A percentile compares a stretch with the other conserved stretches of the same genome.
phyloP scores from a whole-genome alignment of 176 grass and related monocot species.

The Triticum monococcum region DNA sequence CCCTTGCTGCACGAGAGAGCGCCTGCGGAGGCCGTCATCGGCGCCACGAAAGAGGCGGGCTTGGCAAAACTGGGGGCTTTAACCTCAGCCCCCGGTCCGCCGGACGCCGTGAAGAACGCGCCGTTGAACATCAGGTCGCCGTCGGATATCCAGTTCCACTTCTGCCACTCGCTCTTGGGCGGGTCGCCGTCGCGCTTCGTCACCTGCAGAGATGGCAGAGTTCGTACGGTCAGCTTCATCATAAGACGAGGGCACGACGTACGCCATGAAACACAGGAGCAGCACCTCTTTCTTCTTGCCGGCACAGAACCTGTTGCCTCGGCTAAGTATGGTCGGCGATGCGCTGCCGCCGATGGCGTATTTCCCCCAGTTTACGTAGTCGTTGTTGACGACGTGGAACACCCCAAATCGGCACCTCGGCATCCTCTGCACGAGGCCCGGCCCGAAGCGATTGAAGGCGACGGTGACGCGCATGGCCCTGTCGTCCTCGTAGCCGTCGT shows the following conservation, averaged over 20 bases:
- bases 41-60: not conserved
- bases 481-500: slow-evolving; percentile 36
- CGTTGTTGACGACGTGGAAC: slow-evolving; percentile 61
- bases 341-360: slow-evolving; percentile 55
- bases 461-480: slow-evolving; percentile 48
- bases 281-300: slow-evolving; percentile 38
- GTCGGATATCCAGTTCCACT: slow-evolving; percentile 60
- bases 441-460: slow-evolving; percentile 51
- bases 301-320: slow-evolving; percentile 51
- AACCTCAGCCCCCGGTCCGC: not conserved
- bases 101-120: slow-evolving; percentile 49
- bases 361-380: slow-evolving; percentile 49
- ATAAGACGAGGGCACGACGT: not conserved
- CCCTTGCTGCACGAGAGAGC: not conserved
- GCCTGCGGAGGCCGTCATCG: not conserved
- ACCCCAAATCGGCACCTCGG: slow-evolving; percentile 54
- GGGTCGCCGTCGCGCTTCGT: slow-evolving; percentile 33
- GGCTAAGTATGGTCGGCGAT: slow-evolving; percentile 45
- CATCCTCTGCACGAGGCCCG: slow-evolving; percentile 57
- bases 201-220: slow-evolving; percentile 31
- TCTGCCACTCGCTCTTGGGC: slow-evolving; percentile 23
- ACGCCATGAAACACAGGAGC: not conserved
- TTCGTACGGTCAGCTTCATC: not conserved
- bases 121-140: slow-evolving; percentile 52
- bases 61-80: slow-evolving; percentile 6